phyloP scores from a whole-genome alignment of 2,329 filamentous ascomycete genomes.

The Plectosphaerella plurivora region DNA sequence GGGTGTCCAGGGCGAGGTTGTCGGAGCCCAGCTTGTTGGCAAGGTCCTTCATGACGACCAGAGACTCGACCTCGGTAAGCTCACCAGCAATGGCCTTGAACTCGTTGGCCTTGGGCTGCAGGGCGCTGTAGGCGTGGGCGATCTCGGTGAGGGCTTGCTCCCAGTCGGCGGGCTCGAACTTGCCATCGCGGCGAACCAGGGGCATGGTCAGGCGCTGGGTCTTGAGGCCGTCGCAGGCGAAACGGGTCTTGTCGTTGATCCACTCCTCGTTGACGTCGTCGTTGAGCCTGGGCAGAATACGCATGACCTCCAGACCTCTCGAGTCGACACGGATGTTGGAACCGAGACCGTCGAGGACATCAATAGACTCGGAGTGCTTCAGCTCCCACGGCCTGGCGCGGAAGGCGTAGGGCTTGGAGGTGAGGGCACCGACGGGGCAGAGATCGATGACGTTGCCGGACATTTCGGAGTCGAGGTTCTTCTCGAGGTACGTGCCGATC shows the following conservation, averaged over 20 bases:
- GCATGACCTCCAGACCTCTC: slow-evolving; percentile 93
- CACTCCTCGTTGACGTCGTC: slow-evolving; percentile 99
- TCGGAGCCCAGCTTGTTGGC: slow-evolving; percentile 96
- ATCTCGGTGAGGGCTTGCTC: slow-evolving; percentile 92
- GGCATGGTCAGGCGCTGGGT: slow-evolving; percentile 94
- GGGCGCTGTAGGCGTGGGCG: slow-evolving; percentile 69
- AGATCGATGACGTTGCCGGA: slow-evolving; percentile 98
- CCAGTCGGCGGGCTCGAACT: slow-evolving; percentile 91
- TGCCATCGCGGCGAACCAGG: slow-evolving; percentile 79
- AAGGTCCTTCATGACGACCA: slow-evolving; percentile 95
- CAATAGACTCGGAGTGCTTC: slow-evolving; percentile 92
- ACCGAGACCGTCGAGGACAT: slow-evolving; percentile 87
- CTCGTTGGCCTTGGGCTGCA: slow-evolving; percentile 83
- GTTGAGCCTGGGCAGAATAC: slow-evolving; percentile 85
- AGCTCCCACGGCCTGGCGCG: slow-evolving; percentile 95
- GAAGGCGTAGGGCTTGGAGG: slow-evolving; percentile 97
- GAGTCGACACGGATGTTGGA: slow-evolving; percentile 94
- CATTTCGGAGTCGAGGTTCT: slow-evolving; percentile 87
- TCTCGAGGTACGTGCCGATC: slow-evolving; percentile 96
- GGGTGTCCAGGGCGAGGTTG: slow-evolving; percentile 89
- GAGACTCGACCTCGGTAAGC: slow-evolving; percentile 84
- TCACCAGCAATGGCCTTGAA: slow-evolving; percentile 94
- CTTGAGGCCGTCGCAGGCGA: slow-evolving; percentile 93
- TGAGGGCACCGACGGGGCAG: slow-evolving; percentile 93
- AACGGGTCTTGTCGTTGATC: slow-evolving; percentile 98